Conservation (phyloP, 2,329 filamentous ascomycete species). For the Hypoxylon sp. region DNA sequence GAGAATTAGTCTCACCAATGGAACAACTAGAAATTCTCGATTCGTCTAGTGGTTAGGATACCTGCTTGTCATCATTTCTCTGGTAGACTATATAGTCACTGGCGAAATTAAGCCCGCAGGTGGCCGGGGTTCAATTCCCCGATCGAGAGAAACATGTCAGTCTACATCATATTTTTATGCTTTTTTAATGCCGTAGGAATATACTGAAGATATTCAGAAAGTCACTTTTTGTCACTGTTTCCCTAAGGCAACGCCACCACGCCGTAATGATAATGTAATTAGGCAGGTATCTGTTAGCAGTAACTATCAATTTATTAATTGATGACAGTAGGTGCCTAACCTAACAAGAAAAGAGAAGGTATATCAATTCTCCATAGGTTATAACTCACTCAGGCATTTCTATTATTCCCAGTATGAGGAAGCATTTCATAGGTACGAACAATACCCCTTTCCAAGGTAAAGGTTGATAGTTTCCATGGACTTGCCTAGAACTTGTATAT, state of each 20-base stretch:
- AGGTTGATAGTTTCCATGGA: neutral
- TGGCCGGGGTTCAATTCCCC: slow-evolving; percentile 55
- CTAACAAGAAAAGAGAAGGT: neutral
- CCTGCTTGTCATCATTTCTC: slow-evolving; percentile 31
- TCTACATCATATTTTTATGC: neutral
- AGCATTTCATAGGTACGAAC: neutral
- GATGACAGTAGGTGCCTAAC: neutral
- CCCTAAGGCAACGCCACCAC: neutral
- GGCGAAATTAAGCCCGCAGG: slow-evolving; percentile 41
- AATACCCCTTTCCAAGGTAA: neutral
- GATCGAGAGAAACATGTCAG: slow-evolving; percentile 51
- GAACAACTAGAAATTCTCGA: slow-evolving; percentile 21
- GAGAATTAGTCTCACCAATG: neutral
- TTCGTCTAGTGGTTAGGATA: slow-evolving; percentile 39
- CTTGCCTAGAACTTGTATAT: neutral
- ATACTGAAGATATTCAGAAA: neutral
- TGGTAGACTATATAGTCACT: neutral
- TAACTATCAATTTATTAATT: neutral
- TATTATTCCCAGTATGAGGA: neutral
- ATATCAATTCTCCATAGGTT: neutral
- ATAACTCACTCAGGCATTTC: neutral
- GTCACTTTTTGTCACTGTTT: neutral
- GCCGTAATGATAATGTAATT: neutral
- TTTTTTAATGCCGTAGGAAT: neutral
- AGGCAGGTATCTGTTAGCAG: neutral